Evolutionary conservation across 1,139 yeast genomes (phyloP).

Genomic region (Saccharomyces hybrid): DNA sequence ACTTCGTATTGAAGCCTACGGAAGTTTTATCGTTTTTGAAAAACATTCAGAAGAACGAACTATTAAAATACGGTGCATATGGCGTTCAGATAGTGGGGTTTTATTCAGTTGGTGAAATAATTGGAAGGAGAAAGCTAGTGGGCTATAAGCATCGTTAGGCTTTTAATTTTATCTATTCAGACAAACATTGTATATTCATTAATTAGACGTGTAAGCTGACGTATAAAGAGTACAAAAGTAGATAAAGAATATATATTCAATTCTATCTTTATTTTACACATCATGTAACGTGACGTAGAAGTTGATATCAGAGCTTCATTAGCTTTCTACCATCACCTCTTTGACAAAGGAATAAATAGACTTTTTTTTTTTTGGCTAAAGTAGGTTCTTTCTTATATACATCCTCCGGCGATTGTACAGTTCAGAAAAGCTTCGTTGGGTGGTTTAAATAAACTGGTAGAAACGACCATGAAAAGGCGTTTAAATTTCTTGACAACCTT

Average conservation of each 20-base stretch:
- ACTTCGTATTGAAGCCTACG: conserved; percentile 41
- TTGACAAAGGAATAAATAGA: too few species aligned
- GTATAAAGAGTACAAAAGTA: not conserved
- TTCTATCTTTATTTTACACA: not conserved
- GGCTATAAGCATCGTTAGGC: conserved; percentile 46
- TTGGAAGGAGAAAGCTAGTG: conserved; percentile 89
- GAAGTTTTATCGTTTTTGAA: conserved; percentile 33
- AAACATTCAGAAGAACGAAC: conserved; percentile 48
- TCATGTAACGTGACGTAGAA: too few species aligned
- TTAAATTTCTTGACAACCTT: too few species aligned
- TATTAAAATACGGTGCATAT: conserved; percentile 63
- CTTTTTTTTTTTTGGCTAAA: too few species aligned
- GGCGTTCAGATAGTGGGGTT: conserved; percentile 82
- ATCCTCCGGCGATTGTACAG: too few species aligned
- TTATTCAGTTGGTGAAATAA: conserved; percentile 90
- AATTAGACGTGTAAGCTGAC: not conserved
- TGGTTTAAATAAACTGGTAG: too few species aligned
- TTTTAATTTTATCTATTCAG: not conserved
- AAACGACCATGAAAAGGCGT: too few species aligned
- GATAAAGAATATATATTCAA: not conserved
- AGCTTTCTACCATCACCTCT: not conserved
- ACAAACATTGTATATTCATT: not conserved
- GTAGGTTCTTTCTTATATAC: too few species aligned
- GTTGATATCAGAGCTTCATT: not conserved
- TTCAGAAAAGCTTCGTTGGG: too few species aligned